Percentiles rank a stretch among this genome's conserved stretches.
Evolutionary conservation across 768 basidiomycete species (phyloP).

Genomic region (Artomyces pyxidatus): DNA sequence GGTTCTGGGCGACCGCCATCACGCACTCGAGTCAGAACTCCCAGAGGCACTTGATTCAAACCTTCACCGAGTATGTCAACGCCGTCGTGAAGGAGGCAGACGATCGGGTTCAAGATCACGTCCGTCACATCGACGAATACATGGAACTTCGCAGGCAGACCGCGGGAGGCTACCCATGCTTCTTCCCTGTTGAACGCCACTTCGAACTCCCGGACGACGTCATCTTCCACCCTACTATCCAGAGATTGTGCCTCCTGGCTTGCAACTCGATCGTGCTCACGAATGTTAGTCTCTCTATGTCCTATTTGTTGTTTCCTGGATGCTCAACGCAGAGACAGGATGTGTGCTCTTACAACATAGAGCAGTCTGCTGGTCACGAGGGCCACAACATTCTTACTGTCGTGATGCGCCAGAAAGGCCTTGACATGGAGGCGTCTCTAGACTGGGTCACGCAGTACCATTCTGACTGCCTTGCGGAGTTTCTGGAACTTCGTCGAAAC

Average conservation of each 20-base stretch:
- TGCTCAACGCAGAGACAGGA: conserved; percentile 16
- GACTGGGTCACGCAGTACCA: conserved; percentile 11
- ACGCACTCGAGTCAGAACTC: conserved; percentile 15
- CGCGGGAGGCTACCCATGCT: conserved; percentile 32
- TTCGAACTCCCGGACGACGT: conserved; percentile 35
- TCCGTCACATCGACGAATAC: conserved; percentile 34
- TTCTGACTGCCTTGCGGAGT: conserved; percentile 22
- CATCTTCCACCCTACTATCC: conserved; percentile 31
- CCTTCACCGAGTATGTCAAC: conserved; percentile 28
- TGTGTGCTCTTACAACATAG: conserved; percentile 26
- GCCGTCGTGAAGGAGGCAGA: conserved; percentile 34
- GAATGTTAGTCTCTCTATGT: conserved; percentile 28
- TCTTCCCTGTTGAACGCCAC: conserved; percentile 27
- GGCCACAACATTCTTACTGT: conserved; percentile 23
- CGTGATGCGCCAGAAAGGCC: conserved; percentile 19
- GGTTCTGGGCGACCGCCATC: conserved; percentile 29
- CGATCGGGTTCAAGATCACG: conserved; percentile 26
- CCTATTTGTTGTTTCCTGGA: not conserved
- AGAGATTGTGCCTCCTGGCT: conserved; percentile 19
- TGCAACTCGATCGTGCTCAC: conserved; percentile 33
- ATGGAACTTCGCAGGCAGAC: conserved; percentile 33
- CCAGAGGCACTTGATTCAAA: conserved; percentile 29
- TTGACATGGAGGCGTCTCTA: conserved; percentile 20
- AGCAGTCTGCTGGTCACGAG: conserved; percentile 22
- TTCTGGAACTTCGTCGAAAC: conserved; percentile 21